Percentiles rank a stretch among this genome's conserved stretches.
phyloP scores from a whole-genome alignment of 148 eudicot genomes.

The Arbutus unedo region DNA sequence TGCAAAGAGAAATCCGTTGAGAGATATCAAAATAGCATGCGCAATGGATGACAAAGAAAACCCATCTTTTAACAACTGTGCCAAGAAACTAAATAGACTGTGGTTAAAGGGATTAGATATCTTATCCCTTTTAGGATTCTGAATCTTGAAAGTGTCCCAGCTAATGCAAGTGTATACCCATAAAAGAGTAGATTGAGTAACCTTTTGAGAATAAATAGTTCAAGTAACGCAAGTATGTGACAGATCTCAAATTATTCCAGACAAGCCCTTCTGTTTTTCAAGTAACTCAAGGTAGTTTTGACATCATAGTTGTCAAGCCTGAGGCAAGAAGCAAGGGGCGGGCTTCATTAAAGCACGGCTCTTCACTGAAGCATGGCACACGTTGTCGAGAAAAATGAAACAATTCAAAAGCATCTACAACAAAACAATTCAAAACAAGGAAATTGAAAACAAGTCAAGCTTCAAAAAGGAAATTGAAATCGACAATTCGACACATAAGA shows the following conservation, averaged over 20 bases:
- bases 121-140: not conserved
- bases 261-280: not conserved
- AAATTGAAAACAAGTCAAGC: too few species aligned
- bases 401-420: not conserved
- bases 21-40: not conserved
- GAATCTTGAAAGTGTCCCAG: not conserved
- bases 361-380: not conserved
- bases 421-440: not conserved
- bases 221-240: not conserved
- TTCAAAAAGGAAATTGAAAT: not conserved
- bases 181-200: not conserved
- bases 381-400: not conserved
- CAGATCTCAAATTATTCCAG: not conserved
- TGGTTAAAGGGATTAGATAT: not conserved
- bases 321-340: not conserved
- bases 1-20: conserved; percentile 22
- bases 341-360: not conserved
- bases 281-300: not conserved
- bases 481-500: not conserved
- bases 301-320: not conserved
- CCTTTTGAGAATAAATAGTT: too few species aligned
- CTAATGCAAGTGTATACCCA: not conserved
- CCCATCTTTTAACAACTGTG: not conserved
- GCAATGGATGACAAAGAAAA: not conserved
- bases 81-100: not conserved